Percentiles rank a stretch among this genome's conserved stretches.
Evolutionary conservation across 2,329 filamentous ascomycete genomes (phyloP).

Genomic region (Fusarium lateritium): DNA sequence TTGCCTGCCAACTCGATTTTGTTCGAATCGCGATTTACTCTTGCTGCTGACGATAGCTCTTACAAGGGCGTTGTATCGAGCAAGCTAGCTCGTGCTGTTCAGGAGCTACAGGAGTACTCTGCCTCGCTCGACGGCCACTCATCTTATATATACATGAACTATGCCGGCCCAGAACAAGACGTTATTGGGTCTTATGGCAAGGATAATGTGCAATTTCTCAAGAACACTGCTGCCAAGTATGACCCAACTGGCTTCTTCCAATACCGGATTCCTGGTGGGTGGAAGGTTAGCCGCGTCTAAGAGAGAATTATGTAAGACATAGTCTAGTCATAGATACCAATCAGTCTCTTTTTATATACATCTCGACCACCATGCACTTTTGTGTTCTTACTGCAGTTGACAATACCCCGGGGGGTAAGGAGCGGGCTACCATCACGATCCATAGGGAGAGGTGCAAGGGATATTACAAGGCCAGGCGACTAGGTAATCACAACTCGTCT

Average conservation of each 20-base stretch:
- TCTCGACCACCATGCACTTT: too few relatives aligned
- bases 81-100: neutral
- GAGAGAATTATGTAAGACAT: too few relatives aligned
- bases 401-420: too few relatives aligned
- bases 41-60: neutral
- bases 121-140: neutral
- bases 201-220: neutral
- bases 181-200: neutral
- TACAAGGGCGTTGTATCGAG: neutral
- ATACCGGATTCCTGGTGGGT: slow-evolving; percentile 2
- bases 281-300: slow-evolving; percentile 3
- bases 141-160: slow-evolving; percentile 19
- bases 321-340: neutral
- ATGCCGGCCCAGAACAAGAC: neutral
- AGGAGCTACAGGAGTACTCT: slow-evolving; percentile 2
- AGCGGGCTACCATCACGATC: too few relatives aligned
- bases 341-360: neutral
- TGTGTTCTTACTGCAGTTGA: too few relatives aligned
- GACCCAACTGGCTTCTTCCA: slow-evolving; percentile 18
- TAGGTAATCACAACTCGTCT: too few relatives aligned
- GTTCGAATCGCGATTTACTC: neutral
- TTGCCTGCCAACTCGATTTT: slow-evolving; percentile 1
- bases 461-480: too few relatives aligned
- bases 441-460: too few relatives aligned
- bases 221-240: neutral